Evolutionary conservation across 2,329 filamentous ascomycete genomes (phyloP).

Genomic region (Cryphonectria carpinicola): DNA sequence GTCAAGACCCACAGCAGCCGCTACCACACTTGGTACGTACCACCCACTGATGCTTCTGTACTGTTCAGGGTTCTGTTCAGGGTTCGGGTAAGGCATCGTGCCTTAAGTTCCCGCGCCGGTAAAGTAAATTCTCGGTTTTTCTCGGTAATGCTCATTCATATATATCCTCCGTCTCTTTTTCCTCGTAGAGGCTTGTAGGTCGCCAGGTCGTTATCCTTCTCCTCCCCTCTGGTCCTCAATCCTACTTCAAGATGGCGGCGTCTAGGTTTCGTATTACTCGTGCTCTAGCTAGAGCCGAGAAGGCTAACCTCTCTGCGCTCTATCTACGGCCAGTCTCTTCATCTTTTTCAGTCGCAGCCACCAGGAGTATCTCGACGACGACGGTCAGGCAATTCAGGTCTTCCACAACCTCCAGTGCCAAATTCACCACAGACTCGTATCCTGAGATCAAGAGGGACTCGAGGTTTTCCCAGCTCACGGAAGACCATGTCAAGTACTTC

Average conservation of each 20-base stretch:
- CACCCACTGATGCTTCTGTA: background rate
- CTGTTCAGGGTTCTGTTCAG: background rate
- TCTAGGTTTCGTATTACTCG: conserved; percentile 24
- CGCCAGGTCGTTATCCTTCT: background rate
- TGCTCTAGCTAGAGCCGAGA: conserved; percentile 23
- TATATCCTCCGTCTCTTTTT: background rate
- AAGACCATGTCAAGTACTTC: conserved; percentile 83
- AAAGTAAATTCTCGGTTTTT: background rate
- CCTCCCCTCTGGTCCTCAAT: background rate
- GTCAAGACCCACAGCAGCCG: background rate
- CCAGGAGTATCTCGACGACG: conserved; percentile 34
- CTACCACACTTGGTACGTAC: background rate
- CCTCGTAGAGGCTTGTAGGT: background rate
- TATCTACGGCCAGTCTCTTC: conserved; percentile 17
- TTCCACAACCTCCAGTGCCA: conserved; percentile 41
- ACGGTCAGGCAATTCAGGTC: conserved; percentile 34
- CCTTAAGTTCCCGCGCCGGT: background rate
- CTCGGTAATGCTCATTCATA: conserved; percentile 1
- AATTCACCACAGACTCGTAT: conserved; percentile 85
- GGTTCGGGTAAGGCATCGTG: background rate
- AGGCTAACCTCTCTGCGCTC: conserved; percentile 17
- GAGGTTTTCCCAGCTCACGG: conserved; percentile 73
- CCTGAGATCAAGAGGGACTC: conserved; percentile 80
- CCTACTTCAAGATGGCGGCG: conserved; percentile 24
- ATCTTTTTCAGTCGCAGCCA: conserved; percentile 20